phyloP scores from a whole-genome alignment of 1,139 yeast species.

The Debaryomyces robertsiae region DNA sequence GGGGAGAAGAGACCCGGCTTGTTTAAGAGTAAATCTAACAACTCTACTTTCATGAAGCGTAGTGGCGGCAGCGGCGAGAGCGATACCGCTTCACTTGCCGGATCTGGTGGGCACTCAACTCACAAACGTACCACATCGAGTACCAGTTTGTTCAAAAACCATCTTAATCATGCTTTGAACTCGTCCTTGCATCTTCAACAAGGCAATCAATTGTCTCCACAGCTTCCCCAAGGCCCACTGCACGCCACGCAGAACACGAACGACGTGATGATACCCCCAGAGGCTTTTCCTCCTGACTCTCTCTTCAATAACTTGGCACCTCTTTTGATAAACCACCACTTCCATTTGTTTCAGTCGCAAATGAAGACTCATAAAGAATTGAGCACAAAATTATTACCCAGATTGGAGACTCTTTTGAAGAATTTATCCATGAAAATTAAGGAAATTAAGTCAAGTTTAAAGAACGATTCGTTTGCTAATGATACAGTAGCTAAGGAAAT shows the following conservation, averaged over 20 bases:
- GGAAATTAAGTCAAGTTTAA: constrained; percentile 45
- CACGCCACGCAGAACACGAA: constrained; percentile 10
- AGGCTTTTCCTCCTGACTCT: constrained; percentile 47
- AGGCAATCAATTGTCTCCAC: background rate
- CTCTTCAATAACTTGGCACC: constrained; percentile 39
- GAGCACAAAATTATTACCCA: constrained; percentile 36
- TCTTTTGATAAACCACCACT: constrained; percentile 41
- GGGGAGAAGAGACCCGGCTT: constrained; percentile 33
- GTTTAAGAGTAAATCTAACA: constrained; percentile 38
- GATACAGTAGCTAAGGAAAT: constrained; percentile 40
- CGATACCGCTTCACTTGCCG: background rate
- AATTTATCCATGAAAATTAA: constrained; percentile 44
- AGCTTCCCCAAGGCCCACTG: background rate
- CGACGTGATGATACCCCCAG: constrained; percentile 45
- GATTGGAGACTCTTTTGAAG: constrained; percentile 40
- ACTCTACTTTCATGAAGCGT: constrained; percentile 14
- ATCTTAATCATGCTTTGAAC: constrained; percentile 1
- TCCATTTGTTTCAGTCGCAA: constrained; percentile 29
- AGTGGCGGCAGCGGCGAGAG: constrained; percentile 1
- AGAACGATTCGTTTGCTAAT: constrained; percentile 48
- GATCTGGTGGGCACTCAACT: constrained; percentile 1
- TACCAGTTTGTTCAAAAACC: constrained; percentile 6
- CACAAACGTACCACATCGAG: constrained; percentile 22
- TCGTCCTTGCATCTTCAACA: constrained; percentile 1
- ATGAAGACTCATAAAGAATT: constrained; percentile 38